Percentiles rank a stretch among this genome's conserved stretches.
phyloP scores from a whole-genome alignment of 2,329 filamentous ascomycete species.

The Pseudocercospora fijiensis region DNA sequence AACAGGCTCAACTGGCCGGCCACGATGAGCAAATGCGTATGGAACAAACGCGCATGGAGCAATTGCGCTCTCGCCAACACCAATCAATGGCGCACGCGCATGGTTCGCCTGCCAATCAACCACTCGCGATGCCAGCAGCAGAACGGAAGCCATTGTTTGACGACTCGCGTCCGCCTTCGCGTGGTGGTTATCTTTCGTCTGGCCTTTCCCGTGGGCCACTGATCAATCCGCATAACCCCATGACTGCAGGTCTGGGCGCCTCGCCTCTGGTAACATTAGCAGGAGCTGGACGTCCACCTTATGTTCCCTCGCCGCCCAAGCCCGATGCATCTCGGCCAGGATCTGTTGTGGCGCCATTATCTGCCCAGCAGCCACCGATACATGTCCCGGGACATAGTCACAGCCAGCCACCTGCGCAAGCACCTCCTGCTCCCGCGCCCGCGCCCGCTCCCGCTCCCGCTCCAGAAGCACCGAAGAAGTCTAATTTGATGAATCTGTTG shows the following conservation, averaged over 20 bases:
- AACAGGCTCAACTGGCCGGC: constrained; percentile 14
- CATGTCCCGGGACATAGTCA: constrained; percentile 15
- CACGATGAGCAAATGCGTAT: constrained; percentile 30
- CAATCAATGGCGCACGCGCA: constrained; percentile 27
- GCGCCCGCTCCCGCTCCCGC: constrained; percentile 30
- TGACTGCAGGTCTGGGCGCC: constrained; percentile 15
- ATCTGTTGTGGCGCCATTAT: constrained; percentile 26
- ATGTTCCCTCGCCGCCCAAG: constrained; percentile 36
- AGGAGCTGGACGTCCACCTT: constrained; percentile 21
- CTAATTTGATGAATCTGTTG: constrained; percentile 39
- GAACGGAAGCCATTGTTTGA: constrained; percentile 35
- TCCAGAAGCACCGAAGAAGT: constrained; percentile 40
- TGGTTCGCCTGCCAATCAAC: constrained; percentile 33
- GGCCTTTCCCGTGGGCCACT: constrained; percentile 21
- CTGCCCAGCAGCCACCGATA: constrained; percentile 20
- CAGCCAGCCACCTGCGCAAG: constrained; percentile 23
- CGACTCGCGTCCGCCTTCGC: constrained; percentile 33
- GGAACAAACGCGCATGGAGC: constrained; percentile 29
- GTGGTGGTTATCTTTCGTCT: constrained; percentile 23
- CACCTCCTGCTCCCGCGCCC: constrained; percentile 28
- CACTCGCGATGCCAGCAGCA: constrained; percentile 21
- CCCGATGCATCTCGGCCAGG: constrained; percentile 34
- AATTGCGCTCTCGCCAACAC: constrained; percentile 24
- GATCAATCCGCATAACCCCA: constrained; percentile 23
- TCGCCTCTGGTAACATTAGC: constrained; percentile 24